phyloP scores from a whole-genome alignment of 2,329 filamentous ascomycete species.

The Purpureocillium lavendulum region DNA sequence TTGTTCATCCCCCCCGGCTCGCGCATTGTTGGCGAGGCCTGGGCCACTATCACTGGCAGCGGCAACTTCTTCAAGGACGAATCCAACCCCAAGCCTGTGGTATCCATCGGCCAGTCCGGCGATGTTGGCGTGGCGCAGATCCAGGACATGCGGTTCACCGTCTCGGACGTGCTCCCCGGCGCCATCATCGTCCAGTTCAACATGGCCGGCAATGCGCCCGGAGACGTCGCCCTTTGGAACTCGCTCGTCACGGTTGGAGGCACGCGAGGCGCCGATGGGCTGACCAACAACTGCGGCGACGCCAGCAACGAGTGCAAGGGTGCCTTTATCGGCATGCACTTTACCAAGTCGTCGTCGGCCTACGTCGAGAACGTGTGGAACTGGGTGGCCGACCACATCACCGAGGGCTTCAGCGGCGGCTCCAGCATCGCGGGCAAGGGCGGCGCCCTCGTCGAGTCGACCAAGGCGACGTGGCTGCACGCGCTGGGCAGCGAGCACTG shows the following conservation, averaged over 20 bases:
- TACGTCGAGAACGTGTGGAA: constrained; percentile 24
- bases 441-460: constrained; percentile 36
- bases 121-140: constrained; percentile 42
- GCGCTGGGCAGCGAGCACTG: constrained; percentile 44
- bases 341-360: constrained; percentile 23
- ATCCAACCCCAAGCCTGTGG: constrained; percentile 36
- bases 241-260: constrained; percentile 37
- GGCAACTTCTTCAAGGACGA: constrained; percentile 34
- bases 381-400: constrained; percentile 37
- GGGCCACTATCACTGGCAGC: constrained; percentile 39
- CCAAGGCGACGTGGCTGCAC: constrained; percentile 40
- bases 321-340: constrained; percentile 39
- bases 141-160: constrained; percentile 43
- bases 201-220: constrained; percentile 33
- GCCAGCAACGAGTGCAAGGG: constrained; percentile 31
- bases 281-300: constrained; percentile 26
- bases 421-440: constrained; percentile 39
- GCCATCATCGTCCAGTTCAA: constrained; percentile 38
- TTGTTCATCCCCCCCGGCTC: constrained; percentile 27
- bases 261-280: constrained; percentile 24
- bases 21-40: constrained; percentile 46
- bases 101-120: constrained; percentile 40
- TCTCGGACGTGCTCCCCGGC: constrained; percentile 32
- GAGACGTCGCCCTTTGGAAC: constrained; percentile 43
- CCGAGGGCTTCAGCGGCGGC: constrained; percentile 37